These are phyloP conservation scores for Dipteronia dyeriana DNA, from an alignment of 345 rosid species.

Conservation along the genomic window DNA sequence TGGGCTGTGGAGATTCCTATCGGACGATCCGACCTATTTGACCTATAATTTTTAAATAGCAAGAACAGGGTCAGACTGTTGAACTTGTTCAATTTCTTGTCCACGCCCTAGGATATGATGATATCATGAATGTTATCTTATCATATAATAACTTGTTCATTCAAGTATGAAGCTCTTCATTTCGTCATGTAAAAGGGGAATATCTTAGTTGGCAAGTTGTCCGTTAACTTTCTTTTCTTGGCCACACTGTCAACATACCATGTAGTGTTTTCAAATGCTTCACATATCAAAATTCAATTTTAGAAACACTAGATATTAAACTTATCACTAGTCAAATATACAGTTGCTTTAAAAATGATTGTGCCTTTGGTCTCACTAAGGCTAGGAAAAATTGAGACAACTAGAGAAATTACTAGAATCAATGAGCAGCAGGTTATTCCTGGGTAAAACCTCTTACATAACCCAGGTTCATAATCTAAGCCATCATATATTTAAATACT, in stretches of 20 bases:
- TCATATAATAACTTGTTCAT: not conserved
- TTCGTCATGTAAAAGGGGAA: not conserved
- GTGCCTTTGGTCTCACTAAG: not conserved
- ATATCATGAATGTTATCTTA: not conserved
- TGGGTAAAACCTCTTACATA: not conserved
- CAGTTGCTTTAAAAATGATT: not conserved
- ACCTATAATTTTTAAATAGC: no score
- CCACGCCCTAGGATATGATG: not conserved
- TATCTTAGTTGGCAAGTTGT: not conserved
- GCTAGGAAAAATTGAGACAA: not conserved
- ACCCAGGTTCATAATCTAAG: not conserved
- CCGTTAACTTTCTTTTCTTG: not conserved
- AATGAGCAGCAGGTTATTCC: not conserved
- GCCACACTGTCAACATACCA: not conserved
- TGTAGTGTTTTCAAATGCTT: not conserved
- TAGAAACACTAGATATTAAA: not conserved
- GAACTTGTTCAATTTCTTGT: not conserved
- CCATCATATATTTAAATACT: not conserved
- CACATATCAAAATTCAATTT: not conserved
- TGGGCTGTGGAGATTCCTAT: not conserved
- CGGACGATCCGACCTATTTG: not conserved
- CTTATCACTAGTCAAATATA: not conserved
- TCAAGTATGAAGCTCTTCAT: not conserved
- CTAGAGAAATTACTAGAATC: not conserved
- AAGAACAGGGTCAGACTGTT: not conserved